Percentiles rank a stretch among this genome's conserved stretches.
Evolutionary conservation across 371 early-diverging fungal species (phyloP).

Genomic region (Rhizopus microsporus): DNA sequence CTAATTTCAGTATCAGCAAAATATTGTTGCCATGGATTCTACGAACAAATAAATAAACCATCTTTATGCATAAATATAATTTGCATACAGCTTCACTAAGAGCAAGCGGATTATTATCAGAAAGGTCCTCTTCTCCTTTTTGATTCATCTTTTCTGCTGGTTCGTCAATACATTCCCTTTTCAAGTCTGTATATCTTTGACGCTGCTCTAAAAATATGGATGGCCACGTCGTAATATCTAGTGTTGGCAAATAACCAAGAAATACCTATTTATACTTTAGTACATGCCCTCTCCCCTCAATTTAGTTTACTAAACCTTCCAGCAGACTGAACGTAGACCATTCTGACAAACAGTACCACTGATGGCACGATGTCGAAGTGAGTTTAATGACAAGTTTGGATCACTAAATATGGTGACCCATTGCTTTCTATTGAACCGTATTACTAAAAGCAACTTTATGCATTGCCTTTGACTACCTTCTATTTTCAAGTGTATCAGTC

Average conservation of each 20-base stretch:
- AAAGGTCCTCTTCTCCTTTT: constrained; percentile 50
- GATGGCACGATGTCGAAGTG: constrained; percentile 40
- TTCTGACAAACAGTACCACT: constrained; percentile 39
- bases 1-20: constrained; percentile 85
- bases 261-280: constrained; percentile 46
- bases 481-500: constrained; percentile 11
- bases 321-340: constrained; percentile 50
- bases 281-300: neutral
- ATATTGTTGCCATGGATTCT: constrained; percentile 94
- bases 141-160: constrained; percentile 53
- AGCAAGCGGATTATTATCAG: constrained; percentile 83
- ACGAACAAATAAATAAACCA: neutral
- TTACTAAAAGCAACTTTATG: neutral
- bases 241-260: constrained; percentile 54
- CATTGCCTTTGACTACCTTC: constrained; percentile 7
- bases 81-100: constrained; percentile 71
- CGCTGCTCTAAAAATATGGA: constrained; percentile 63
- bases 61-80: neutral
- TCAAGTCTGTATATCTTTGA: constrained; percentile 66
- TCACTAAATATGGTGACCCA: constrained; percentile 24
- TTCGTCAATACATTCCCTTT: constrained; percentile 67
- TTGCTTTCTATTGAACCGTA: constrained; percentile 9
- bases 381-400: constrained; percentile 25
- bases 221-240: constrained; percentile 63
- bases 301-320: constrained; percentile 39